A percentile compares a stretch with the other conserved stretches of the same genome.
Evolutionary conservation across 148 eudicot species (phyloP).

Genomic region (Spergularia marina): DNA sequence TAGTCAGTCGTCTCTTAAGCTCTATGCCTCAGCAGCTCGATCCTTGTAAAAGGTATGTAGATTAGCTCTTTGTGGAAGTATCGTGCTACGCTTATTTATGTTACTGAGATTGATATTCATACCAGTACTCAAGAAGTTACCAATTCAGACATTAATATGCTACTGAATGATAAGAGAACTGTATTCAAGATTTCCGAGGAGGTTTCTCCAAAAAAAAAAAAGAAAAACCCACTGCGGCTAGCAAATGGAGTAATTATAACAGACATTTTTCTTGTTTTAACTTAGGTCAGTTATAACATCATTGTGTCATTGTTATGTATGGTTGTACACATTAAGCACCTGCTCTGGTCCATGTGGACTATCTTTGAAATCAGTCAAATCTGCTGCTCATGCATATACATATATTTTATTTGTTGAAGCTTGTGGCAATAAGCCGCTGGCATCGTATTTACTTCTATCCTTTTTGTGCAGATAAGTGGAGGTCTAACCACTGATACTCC

Average conservation of each 20-base stretch:
- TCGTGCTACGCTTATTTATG: background rate
- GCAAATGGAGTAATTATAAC: background rate
- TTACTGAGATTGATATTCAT: background rate
- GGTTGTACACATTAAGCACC: background rate
- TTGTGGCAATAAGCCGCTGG: constrained; percentile 42
- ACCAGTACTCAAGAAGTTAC: background rate
- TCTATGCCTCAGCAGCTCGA: background rate
- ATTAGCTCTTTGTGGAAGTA: constrained; percentile 6
- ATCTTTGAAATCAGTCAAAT: background rate
- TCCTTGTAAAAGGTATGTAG: constrained; percentile 6
- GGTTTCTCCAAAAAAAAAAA: too few relatives aligned
- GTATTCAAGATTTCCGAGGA: too few relatives aligned
- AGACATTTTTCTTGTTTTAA: background rate
- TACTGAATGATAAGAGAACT: too few relatives aligned
- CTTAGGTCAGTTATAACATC: background rate
- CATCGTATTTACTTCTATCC: constrained; percentile 54
- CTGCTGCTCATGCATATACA: background rate
- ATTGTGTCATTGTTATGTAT: background rate
- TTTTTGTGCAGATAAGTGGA: constrained; percentile 76
- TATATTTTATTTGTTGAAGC: constrained; percentile 35
- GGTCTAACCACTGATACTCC: constrained; percentile 32
- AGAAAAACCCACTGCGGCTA: constrained; percentile 7
- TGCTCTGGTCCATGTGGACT: too few relatives aligned
- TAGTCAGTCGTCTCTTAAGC: background rate
- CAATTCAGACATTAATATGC: too few relatives aligned